These are phyloP conservation scores for Anisogramma anomala DNA, from an alignment of 2,329 filamentous ascomycete species.

Conservation along the genomic window DNA sequence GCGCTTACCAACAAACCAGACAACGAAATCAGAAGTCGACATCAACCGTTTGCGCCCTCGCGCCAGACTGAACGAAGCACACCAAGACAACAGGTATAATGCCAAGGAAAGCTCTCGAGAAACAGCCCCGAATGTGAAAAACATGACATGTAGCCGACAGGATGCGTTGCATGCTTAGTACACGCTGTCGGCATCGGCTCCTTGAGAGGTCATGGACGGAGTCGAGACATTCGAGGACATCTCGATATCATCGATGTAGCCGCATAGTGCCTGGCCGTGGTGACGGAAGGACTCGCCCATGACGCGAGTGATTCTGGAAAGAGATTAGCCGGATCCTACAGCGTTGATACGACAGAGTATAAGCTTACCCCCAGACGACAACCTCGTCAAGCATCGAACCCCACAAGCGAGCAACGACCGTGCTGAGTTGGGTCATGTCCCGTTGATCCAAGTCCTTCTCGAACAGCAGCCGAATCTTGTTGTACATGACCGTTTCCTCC, in stretches of 20 bases:
- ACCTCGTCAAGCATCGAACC: slow-evolving; percentile 97
- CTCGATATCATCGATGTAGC: slow-evolving; percentile 79
- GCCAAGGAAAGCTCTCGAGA: slow-evolving; percentile 22
- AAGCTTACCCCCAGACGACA: slow-evolving; percentile 94
- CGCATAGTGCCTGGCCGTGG: slow-evolving; percentile 85
- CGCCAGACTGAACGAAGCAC: slow-evolving; percentile 20
- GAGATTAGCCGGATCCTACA: too few relatives aligned
- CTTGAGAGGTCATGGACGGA: slow-evolving; percentile 61
- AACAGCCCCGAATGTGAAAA: slow-evolving; percentile 25
- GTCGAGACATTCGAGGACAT: slow-evolving; percentile 58
- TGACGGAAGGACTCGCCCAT: slow-evolving; percentile 98
- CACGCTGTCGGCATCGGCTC: slow-evolving; percentile 59
- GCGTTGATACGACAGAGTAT: too few relatives aligned
- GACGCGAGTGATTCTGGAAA: slow-evolving; percentile 68
- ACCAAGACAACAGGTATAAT: slow-evolving; percentile 30
- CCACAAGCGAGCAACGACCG: slow-evolving; percentile 91
- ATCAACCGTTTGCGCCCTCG: slow-evolving; percentile 14
- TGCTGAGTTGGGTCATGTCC: slow-evolving; percentile 76
- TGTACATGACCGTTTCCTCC: slow-evolving; percentile 80
- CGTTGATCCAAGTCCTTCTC: slow-evolving; percentile 80
- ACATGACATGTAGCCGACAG: slow-evolving; percentile 43
- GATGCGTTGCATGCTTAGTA: slow-evolving; percentile 38
- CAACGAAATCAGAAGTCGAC: slow-evolving; percentile 17
- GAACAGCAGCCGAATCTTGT: slow-evolving; percentile 81
- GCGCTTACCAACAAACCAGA: slow-evolving; percentile 22